A percentile compares a stretch with the other conserved stretches of the same genome.
Evolutionary conservation across 306 rosid genomes (phyloP).

Genomic region (Oemleria cerasiformis): DNA sequence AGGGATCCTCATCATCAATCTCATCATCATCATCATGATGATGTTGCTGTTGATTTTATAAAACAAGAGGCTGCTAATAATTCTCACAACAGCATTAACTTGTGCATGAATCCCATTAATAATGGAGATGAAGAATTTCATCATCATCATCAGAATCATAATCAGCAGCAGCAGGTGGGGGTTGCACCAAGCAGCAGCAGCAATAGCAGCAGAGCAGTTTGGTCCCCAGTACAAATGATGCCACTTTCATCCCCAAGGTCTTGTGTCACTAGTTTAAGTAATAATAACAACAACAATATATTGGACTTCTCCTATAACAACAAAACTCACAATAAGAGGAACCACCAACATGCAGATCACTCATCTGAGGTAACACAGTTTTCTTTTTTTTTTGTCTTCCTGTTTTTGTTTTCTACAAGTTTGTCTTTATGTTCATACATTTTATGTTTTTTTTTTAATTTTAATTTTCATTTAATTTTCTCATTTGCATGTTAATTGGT

Average conservation of each 20-base stretch:
- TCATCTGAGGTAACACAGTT: slow-evolving; percentile 49
- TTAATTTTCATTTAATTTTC: background rate
- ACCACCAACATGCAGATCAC: slow-evolving; percentile 40
- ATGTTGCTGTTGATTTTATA: slow-evolving; percentile 31
- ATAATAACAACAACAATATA: slow-evolving; percentile 36
- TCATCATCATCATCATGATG: slow-evolving; percentile 10
- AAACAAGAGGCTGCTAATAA: slow-evolving; percentile 44
- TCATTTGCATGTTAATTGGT: background rate
- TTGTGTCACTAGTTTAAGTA: slow-evolving; percentile 41
- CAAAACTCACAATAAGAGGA: slow-evolving; percentile 35
- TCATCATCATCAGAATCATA: too few species aligned
- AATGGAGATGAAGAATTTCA: slow-evolving; percentile 40
- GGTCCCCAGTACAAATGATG: slow-evolving; percentile 47
- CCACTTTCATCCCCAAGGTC: slow-evolving; percentile 63
- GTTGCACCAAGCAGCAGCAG: too few species aligned
- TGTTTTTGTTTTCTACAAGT: background rate
- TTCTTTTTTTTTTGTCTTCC: too few species aligned
- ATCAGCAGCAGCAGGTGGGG: too few species aligned
- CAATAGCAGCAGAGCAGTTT: slow-evolving; percentile 19
- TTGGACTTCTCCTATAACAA: slow-evolving; percentile 64
- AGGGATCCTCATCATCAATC: slow-evolving; percentile 15
- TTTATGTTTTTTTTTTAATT: background rate
- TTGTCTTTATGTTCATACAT: background rate
- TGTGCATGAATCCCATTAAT: slow-evolving; percentile 24
- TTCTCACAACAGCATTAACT: slow-evolving; percentile 35